Base-by-base conservation (phyloP, 352 stramenopile genomes). In the Globisporangium mamillatum region DNA sequence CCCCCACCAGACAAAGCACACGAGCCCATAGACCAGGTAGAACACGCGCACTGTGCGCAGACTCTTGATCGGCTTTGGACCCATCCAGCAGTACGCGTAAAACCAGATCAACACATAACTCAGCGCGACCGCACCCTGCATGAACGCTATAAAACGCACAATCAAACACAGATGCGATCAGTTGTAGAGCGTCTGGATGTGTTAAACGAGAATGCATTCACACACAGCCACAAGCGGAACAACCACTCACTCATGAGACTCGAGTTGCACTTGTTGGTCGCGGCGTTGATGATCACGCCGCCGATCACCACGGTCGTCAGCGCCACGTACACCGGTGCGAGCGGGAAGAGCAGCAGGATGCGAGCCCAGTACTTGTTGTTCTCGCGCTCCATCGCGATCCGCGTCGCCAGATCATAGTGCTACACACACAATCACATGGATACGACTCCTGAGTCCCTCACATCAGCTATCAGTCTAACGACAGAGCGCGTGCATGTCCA, bases 21-120 rank as follows among this genome's bases (percentile, higher is more conserved):
- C 63, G 10, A 90, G 53, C 0, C 84, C 84, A 48, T 86, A 92
- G 27, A 90, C 14, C 22, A 84, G 53, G 67, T 92, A 90, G 61
- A 90, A 86, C 27, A 92, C 70, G 12, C 80, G 78, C n/a, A 92
- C 63, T 0, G 78, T 85, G 25, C 77, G 77, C 7, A 90, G 65
- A 25, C 75, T 81, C 66, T 77, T 79, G 63, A 92, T 90, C 12
- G 81, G 80, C 50, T 64, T 67, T 9, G 75, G 80, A 0, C 82
- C 80, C 72, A 91, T 90, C 84, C 82, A 92, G 63, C 80, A 89
- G 55, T 90, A 91, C 50, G 84, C 75, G 65, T 84, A 92, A 63
- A 92, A 92, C 54, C 80, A 68, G 16, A 91, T 76, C 8, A 89
- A 72, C 27, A 90, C 50, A 63, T 92, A 82, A 67, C 82, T 91